A percentile compares a stretch with the other conserved stretches of the same genome.
Evolutionary conservation across 805 yeast species (phyloP).

Genomic region (Yarrowia sp.): DNA sequence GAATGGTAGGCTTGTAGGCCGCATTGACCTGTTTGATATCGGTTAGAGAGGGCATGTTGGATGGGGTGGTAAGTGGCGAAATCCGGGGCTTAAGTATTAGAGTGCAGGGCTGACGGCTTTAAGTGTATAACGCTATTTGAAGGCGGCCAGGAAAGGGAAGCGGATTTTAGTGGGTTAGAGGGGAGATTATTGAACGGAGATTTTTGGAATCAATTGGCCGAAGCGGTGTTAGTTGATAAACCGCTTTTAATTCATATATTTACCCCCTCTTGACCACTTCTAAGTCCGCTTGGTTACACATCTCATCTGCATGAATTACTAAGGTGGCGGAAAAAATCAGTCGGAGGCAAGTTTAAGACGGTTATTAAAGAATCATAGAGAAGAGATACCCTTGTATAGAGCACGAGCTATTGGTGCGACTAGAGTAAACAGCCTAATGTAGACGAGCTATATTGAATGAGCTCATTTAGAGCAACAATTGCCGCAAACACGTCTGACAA

Average conservation of each 20-base stretch:
- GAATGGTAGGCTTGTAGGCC: conserved; percentile 30
- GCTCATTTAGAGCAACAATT: no score
- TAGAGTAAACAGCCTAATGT: no score
- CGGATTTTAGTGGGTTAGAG: not conserved
- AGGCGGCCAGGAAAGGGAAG: not conserved
- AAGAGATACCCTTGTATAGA: not conserved
- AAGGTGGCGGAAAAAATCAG: conserved; percentile 15
- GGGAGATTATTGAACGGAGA: not conserved
- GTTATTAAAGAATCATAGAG: not conserved
- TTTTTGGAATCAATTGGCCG: not conserved
- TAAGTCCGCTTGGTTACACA: not conserved
- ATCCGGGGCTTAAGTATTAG: conserved; percentile 13
- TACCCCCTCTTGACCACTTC: no score
- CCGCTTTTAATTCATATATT: no score
- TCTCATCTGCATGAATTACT: conserved; percentile 14
- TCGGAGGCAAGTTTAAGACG: conserved; percentile 1
- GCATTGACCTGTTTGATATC: conserved; percentile 38
- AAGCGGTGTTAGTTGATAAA: not conserved
- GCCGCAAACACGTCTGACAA: no score
- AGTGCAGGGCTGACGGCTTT: conserved; percentile 29
- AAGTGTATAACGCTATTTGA: conserved; percentile 7
- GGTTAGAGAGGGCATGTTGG: conserved; percentile 36
- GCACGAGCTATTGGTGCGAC: not conserved
- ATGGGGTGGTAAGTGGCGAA: conserved; percentile 9
- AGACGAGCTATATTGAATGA: no score